Evolutionary conservation across 129 eudicot species (phyloP), one percentile per base, ranked within the genome.

Genomic region (Cynara cardunculus): DNA sequence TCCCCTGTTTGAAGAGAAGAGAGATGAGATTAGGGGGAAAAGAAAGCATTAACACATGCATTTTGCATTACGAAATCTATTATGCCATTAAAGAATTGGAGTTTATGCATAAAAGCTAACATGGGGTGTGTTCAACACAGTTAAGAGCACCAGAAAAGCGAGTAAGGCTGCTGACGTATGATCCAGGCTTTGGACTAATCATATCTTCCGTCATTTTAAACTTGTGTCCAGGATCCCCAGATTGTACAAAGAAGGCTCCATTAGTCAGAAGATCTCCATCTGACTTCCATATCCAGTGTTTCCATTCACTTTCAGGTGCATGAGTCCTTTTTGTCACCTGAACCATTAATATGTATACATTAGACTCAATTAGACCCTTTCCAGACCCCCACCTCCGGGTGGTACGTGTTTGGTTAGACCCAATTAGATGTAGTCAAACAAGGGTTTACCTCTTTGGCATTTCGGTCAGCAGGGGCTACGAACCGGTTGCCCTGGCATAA

Each of bases 241-340:
- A 91, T 85, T 61, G 71, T 24, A 1, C 14, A 59, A 89, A 91
- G 80, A 74, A 87, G 11, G 93, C 93, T 81, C 96, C 96, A 39
- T 91, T 91, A 79, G 67, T 25, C 83, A 89, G 44, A 7, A 89
- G 59, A 74, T 89, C 90, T 24, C 85, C 83, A 62, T 89, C 86
- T 66, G 93, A 89, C 77, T 19, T 87, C 93, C 93, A 89, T 24
- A 68, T 5, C 90, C 93, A 89, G 0, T 73, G 41, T 49, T 76
- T 87, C 90, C 90, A 89, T 19, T 27, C 90, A 22, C 80, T 74
- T 59, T 83, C 81, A 1, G 86, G 32, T 53, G 91, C 79, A 28
- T 80, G 80, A 6, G 89, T 90, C 80, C 96, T 91, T 84, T 91
- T 85, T 0, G 96, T 91, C 79, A 91, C 90, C 92, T 90, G 70